Evolutionary conservation across 805 yeast species (phyloP), one percentile per base, ranked within the genome.

Genomic region (Jamesozyma gamospora): DNA sequence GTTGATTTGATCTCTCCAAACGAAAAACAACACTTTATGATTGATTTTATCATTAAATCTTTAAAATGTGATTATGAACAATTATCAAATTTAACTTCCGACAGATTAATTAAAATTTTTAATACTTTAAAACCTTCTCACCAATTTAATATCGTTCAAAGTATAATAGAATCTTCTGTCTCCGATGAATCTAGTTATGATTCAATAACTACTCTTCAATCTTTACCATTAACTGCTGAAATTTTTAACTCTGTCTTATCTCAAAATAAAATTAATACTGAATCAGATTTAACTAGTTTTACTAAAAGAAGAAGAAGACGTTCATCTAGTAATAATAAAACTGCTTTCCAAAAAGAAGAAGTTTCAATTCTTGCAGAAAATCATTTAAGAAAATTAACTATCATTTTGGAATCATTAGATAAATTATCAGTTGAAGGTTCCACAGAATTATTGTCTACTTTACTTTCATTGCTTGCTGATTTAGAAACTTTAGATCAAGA

Each of bases 401-500:
- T 82, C 19, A 67, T 87, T 17, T 67, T 92, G 47, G 97, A 92
- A 56, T 71, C 88, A 3, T 64, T 88, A 36, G 95, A 88, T 50
- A 67, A 65, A 41, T 52, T 49, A 13, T 11, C n/a, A 10, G 49
- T 60, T 10, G 49, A 51, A 13, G 55, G 60, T 13, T 52, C 67
- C 25, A 69, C 77, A 2, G 67, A 65, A 18, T 60, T 78, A 36
- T 60, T 78, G 31, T 66, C 67, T 37, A 62, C 74, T 13, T 56
- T 78, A 43, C 79, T 83, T 63, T 72, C 72, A 46, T 66, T 80
- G 28, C 64, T 83, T 37, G 75, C 84, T 38, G 92, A 83, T 56
- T 65, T 82, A 47, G 92, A 83, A 56, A 78, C 94, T 24, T 69
- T 92, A 35, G 95, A 94, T 33, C 78, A 77, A 47, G 97, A 88